Base-by-base conservation (phyloP, 305 asterid species). In the Galium porrigens region DNA sequence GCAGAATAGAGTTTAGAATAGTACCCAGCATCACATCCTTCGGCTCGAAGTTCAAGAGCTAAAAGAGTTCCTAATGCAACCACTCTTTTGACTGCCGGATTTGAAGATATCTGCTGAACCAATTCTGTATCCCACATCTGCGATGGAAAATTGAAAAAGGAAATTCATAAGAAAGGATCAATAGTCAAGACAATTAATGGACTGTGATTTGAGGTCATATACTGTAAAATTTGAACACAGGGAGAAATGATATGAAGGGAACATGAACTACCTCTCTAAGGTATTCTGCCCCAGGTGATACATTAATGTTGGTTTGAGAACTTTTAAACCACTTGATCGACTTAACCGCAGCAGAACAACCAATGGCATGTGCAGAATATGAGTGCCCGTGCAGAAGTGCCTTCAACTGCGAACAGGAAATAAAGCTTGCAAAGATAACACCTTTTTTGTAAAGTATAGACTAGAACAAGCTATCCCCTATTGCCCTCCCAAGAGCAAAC, bases 301-400 rank as follows among this genome's bases (percentile, higher is more conserved):
- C 54, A 83, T 92, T 92, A 68, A 62, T 48, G 78, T 92, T 92
- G 56, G 82, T 82, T 44, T 73, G 73, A 46, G 74, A 58, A 78
- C 86, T 89, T 73, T 80, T 92, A 39, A 89, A 89, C 97, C 99
- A 92, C 86, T 87, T 82, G 59, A 92, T 75, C 34, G 99, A 85
- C 80, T 82, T 83, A 27, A 74, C 89, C 51, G 89, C 97, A 75
- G 96, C 96, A 8, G 85, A 69, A 77, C 99, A 92, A 46, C 99
- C 99, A 83, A 89, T 68, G 70, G 99, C 92, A 77, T 92, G 99
- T 6, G 96, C 99, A 41, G 95, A 80, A 74, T 92, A 92, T 2
- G 99, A 92, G 77, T 92, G 97, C 76, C 99, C 99, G n/a, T 92
- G 99, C 76, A 92, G 72, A 74, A 92, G 96, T 48, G 96, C 99